Conservation (phyloP, 2,329 filamentous ascomycete species). For the Aspergillus chevalieri region DNA sequence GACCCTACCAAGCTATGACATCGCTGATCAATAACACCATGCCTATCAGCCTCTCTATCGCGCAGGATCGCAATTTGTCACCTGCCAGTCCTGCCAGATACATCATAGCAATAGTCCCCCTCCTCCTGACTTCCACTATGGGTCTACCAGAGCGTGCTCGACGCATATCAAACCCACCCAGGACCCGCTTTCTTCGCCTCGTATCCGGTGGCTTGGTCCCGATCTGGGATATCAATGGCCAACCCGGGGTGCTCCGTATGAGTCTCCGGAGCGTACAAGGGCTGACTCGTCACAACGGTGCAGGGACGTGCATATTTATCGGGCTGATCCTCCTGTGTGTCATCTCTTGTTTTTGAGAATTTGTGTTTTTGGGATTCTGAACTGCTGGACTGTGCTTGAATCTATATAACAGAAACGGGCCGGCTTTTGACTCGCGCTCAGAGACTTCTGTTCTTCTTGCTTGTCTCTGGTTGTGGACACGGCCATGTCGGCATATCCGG, state of each 20-base stretch:
- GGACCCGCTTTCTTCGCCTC: no score
- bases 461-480: neutral
- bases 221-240: neutral
- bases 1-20: no score
- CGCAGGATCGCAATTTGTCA: no score
- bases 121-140: no score
- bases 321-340: conserved; percentile 1
- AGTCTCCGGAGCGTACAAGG: no score
- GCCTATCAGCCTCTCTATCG: no score
- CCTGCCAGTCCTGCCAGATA: no score
- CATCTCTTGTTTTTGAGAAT: neutral
- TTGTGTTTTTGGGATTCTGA: neutral
- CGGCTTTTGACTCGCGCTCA: neutral
- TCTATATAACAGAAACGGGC: neutral
- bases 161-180: no score
- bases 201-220: no score
- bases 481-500: conserved; percentile 30
- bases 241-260: neutral
- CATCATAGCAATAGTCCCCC: no score
- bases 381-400: neutral
- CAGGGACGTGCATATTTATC: conserved; percentile 7
- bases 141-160: no score
- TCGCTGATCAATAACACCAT: no score
- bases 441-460: neutral
- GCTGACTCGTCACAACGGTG: neutral